Percentiles rank a stretch among this genome's conserved stretches.
Conservation (phyloP, 176 grass and related monocot genomes). For the Thalia dealbata region DNA sequence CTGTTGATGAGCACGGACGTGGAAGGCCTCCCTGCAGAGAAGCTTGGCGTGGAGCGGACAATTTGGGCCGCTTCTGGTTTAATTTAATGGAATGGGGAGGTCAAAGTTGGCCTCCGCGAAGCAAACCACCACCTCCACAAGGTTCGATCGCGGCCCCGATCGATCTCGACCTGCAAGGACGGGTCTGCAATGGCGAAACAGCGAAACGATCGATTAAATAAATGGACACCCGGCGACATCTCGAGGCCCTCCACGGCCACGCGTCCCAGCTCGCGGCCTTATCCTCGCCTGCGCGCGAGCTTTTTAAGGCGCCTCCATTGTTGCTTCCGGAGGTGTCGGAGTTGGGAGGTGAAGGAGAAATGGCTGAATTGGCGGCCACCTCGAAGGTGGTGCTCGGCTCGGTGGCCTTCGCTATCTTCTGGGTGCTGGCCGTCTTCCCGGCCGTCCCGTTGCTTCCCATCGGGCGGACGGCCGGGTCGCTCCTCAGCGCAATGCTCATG, state of each 20-base stretch:
- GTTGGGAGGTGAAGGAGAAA: too few relatives aligned
- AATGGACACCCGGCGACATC: not conserved
- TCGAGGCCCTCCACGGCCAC: not conserved
- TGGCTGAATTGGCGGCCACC: constrained; percentile 55
- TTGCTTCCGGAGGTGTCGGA: not conserved
- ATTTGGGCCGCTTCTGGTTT: too few relatives aligned
- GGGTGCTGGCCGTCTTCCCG: constrained; percentile 92
- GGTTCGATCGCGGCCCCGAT: not conserved
- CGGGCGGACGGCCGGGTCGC: constrained; percentile 74
- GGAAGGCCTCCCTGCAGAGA: too few relatives aligned
- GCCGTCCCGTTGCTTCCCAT: constrained; percentile 82
- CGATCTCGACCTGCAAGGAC: not conserved
- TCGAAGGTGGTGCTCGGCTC: constrained; percentile 51
- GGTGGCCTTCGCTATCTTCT: constrained; percentile 65
- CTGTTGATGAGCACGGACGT: too few relatives aligned
- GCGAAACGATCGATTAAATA: not conserved
- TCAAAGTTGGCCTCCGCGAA: not conserved
- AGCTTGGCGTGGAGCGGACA: too few relatives aligned
- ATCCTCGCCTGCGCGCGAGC: not conserved
- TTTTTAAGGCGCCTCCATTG: not conserved
- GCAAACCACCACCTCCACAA: not conserved
- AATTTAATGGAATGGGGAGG: not conserved
- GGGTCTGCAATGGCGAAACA: not conserved
- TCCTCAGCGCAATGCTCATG: constrained; percentile 90
- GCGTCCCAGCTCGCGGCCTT: not conserved